A percentile compares a stretch with the other conserved stretches of the same genome.
phyloP scores from a whole-genome alignment of 345 rosid species.

The Citrus trifoliata region DNA sequence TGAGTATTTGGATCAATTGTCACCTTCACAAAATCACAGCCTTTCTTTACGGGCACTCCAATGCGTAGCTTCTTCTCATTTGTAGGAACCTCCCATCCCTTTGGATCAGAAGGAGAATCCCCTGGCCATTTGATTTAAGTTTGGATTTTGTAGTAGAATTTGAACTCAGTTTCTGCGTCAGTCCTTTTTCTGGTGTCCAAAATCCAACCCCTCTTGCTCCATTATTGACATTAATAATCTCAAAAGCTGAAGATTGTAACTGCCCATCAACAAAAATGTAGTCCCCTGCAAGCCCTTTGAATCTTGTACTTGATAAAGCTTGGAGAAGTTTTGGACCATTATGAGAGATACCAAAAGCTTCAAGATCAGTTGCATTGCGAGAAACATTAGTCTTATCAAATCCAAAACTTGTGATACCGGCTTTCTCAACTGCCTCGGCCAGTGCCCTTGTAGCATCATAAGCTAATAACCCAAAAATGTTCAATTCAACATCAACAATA shows the following conservation, averaged over 20 bases:
- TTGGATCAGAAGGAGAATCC: slow-evolving; percentile 25
- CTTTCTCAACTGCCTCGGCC: slow-evolving; percentile 48
- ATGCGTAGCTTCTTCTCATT: slow-evolving; percentile 36
- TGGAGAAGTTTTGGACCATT: slow-evolving; percentile 36
- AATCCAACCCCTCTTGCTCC: slow-evolving; percentile 37
- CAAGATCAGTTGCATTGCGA: slow-evolving; percentile 28
- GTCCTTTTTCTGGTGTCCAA: slow-evolving; percentile 41
- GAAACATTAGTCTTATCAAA: slow-evolving; percentile 19
- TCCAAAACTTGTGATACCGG: slow-evolving; percentile 13
- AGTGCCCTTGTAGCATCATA: slow-evolving; percentile 49
- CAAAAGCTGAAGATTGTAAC: slow-evolving; percentile 27
- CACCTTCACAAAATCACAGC: slow-evolving; percentile 39
- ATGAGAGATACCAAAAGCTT: slow-evolving; percentile 34
- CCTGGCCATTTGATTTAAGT: slow-evolving; percentile 43
- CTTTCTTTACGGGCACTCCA: slow-evolving; percentile 39
- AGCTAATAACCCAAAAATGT: slow-evolving; percentile 39
- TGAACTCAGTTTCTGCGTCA: slow-evolving; percentile 20
- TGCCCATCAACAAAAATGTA: slow-evolving; percentile 32
- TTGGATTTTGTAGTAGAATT: slow-evolving; percentile 22
- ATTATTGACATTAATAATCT: slow-evolving; percentile 36
- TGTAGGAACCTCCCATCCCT: slow-evolving; percentile 52
- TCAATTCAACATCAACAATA: slow-evolving; percentile 20
- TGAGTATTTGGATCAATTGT: slow-evolving; percentile 19
- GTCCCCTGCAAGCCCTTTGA: slow-evolving; percentile 43
- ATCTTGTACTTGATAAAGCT: slow-evolving; percentile 25